A percentile compares a stretch with the other conserved stretches of the same genome.
phyloP scores from a whole-genome alignment of 371 early-diverging fungal genomes.

The Mucor saturninus region DNA sequence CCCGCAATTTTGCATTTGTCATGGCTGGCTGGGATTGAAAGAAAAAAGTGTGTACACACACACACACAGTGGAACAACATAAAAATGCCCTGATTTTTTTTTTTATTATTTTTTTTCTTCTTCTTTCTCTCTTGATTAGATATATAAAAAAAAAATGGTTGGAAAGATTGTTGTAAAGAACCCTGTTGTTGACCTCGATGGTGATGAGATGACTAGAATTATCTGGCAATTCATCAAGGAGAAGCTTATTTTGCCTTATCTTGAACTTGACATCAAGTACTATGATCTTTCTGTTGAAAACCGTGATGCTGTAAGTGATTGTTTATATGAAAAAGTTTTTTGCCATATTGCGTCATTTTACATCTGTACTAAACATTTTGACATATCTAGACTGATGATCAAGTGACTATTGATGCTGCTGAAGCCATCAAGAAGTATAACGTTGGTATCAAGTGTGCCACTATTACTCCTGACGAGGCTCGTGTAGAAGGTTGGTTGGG shows the following conservation, averaged over 20 bases:
- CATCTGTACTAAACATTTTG: background rate
- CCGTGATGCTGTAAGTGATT: slow-evolving; percentile 76
- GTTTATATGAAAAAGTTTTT: background rate
- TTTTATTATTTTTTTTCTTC: slow-evolving; percentile 8
- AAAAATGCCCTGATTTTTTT: slow-evolving; percentile 1
- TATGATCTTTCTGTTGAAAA: slow-evolving; percentile 92
- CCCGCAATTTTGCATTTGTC: slow-evolving; percentile 15
- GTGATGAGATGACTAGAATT: slow-evolving; percentile 97
- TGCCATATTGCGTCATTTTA: background rate
- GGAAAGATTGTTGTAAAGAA: slow-evolving; percentile 73
- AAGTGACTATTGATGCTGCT: slow-evolving; percentile 96
- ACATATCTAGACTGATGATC: slow-evolving; percentile 82
- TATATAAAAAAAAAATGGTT: slow-evolving; percentile 25
- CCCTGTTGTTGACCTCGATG: slow-evolving; percentile 94
- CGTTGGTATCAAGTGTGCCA: slow-evolving; percentile 98
- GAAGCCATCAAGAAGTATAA: slow-evolving; percentile 96
- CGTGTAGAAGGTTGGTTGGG: slow-evolving; percentile 80
- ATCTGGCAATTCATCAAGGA: slow-evolving; percentile 95
- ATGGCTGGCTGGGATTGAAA: background rate
- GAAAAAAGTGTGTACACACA: background rate
- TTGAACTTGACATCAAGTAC: slow-evolving; percentile 94
- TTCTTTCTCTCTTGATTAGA: background rate
- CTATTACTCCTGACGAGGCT: slow-evolving; percentile 97
- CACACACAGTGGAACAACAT: background rate
- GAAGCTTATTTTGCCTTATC: slow-evolving; percentile 90